phyloP scores from a whole-genome alignment of 805 yeast species.

The Starmerella sp. region DNA sequence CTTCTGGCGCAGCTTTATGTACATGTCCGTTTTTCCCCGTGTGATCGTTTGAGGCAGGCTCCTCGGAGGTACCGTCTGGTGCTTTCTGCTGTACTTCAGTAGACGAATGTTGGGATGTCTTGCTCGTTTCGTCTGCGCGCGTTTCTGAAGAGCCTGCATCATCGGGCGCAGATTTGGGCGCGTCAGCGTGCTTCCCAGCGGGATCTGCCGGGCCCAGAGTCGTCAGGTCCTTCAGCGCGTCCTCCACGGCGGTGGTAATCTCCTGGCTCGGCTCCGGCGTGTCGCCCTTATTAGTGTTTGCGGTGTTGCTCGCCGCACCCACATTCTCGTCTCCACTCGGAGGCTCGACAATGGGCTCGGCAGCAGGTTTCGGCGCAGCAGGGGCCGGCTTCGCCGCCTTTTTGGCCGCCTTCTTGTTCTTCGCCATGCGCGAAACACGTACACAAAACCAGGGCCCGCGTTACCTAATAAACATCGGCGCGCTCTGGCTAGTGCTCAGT shows the following conservation, averaged over 20 bases:
- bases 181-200: not conserved
- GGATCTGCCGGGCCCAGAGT: not conserved
- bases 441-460: slow-evolving; percentile 2
- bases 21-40: not conserved
- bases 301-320: not conserved
- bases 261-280: not conserved
- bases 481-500: too few species aligned
- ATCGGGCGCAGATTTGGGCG: not conserved
- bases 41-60: not conserved
- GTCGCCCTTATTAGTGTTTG: not conserved
- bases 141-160: not conserved
- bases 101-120: not conserved
- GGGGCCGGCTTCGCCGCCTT: not conserved
- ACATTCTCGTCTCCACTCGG: too few species aligned
- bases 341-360: not conserved
- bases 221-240: not conserved
- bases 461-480: not conserved
- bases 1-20: too few species aligned
- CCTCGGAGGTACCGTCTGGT: not conserved
- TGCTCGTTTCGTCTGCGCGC: not conserved
- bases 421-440: slow-evolving; percentile 4
- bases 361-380: not conserved
- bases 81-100: too few species aligned
- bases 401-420: slow-evolving; percentile 2
- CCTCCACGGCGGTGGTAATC: not conserved